Evolutionary conservation across 192 early-diverging fungal genomes (phyloP).

Genomic region (Entrophospora sp.): DNA sequence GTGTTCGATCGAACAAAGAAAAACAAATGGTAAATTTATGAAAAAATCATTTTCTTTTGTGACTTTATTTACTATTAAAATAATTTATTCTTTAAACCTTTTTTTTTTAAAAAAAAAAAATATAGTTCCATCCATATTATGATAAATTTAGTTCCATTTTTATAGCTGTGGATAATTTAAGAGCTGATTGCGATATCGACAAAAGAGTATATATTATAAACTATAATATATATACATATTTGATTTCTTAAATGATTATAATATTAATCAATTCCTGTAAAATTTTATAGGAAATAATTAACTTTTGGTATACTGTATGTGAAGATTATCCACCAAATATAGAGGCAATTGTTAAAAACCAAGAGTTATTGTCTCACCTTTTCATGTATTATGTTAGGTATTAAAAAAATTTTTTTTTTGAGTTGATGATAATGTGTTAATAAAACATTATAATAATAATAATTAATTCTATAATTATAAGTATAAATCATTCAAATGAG

Average conservation of each 20-base stretch:
- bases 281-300: constrained; percentile 19
- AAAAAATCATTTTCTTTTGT: neutral
- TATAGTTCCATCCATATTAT: neutral
- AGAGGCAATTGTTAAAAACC: neutral
- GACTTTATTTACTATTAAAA: neutral
- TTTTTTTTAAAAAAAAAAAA: neutral
- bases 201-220: constrained; percentile 16
- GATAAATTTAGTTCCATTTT: neutral
- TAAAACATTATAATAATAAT: neutral
- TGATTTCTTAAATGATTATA: too few relatives aligned
- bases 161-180: neutral
- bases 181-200: constrained; percentile 13
- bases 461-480: neutral
- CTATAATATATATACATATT: too few relatives aligned
- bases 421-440: neutral
- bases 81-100: neutral
- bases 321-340: constrained; percentile 1
- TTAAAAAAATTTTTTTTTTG: neutral
- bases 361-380: neutral
- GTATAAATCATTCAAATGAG: constrained; percentile 12
- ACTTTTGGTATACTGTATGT: constrained; percentile 10
- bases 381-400: constrained; percentile 20
- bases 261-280: too few relatives aligned
- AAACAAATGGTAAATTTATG: neutral
- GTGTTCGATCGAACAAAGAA: neutral